Percentiles rank a stretch among this genome's conserved stretches.
Conservation (phyloP, 192 early-diverging fungal species). For the Jimgerdemannia flammicorona region DNA sequence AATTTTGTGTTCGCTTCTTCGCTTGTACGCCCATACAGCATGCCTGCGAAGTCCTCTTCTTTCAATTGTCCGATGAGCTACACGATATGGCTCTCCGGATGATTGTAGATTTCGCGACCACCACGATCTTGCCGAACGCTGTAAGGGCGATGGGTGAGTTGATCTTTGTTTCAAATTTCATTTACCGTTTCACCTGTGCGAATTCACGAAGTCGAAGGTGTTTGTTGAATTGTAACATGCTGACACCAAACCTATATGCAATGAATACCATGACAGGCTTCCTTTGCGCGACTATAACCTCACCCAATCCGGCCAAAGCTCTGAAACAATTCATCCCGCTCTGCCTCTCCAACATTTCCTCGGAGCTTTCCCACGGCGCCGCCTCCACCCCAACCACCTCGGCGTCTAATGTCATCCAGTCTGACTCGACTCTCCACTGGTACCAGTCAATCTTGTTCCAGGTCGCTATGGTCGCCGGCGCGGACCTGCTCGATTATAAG, state of each 20-base stretch:
- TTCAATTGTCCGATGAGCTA: constrained; percentile 61
- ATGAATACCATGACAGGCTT: constrained; percentile 8
- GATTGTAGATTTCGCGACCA: constrained; percentile 56
- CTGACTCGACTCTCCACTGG: constrained; percentile 74
- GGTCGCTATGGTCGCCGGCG: constrained; percentile 43
- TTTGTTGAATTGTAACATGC: no score
- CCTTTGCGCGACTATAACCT: constrained; percentile 37
- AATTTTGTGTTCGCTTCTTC: background rate
- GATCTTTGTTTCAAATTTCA: background rate
- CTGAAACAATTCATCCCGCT: constrained; percentile 57
- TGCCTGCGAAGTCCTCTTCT: constrained; percentile 63
- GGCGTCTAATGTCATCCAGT: constrained; percentile 36
- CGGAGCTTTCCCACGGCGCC: constrained; percentile 66
- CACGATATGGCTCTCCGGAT: constrained; percentile 57
- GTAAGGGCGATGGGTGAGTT: constrained; percentile 57
- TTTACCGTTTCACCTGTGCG: no score
- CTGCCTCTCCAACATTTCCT: constrained; percentile 48
- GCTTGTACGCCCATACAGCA: constrained; percentile 32
- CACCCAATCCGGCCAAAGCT: constrained; percentile 38
- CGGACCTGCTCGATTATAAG: constrained; percentile 45
- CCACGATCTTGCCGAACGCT: constrained; percentile 63
- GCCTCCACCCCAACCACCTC: constrained; percentile 42
- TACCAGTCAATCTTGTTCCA: constrained; percentile 66
- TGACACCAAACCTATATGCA: no score
- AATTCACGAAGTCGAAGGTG: no score